Conservation (phyloP, 148 eudicot genomes). For the Talinum fruticosum region DNA sequence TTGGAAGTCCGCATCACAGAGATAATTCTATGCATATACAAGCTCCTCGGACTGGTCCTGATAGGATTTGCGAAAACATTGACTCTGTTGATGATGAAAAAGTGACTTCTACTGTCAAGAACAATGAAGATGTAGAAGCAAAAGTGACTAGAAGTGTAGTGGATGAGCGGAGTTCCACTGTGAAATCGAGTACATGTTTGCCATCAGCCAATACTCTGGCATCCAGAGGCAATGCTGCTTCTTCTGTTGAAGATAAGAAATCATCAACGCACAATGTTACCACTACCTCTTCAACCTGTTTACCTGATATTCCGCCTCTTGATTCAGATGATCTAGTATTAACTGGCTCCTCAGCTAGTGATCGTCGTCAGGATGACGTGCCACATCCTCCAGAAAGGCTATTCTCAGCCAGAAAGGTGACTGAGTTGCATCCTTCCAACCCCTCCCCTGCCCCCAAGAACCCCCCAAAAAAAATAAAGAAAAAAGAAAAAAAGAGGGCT, state of each 20-base stretch:
- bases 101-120: conserved; percentile 6
- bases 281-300: conserved; percentile 18
- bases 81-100: conserved; percentile 15
- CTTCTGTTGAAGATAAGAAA: conserved; percentile 23
- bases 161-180: background rate
- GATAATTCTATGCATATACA: conserved; percentile 4
- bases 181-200: background rate
- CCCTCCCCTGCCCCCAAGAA: background rate
- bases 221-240: conserved; percentile 15
- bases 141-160: background rate
- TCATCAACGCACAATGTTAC: conserved; percentile 7
- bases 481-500: background rate
- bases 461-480: background rate
- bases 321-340: conserved; percentile 19
- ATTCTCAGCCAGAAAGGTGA: conserved; percentile 72
- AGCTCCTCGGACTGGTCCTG: conserved; percentile 18
- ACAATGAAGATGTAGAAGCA: conserved; percentile 3
- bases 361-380: conserved; percentile 18
- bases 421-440: background rate
- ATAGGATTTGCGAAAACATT: background rate
- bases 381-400: conserved; percentile 65
- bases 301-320: conserved; percentile 19
- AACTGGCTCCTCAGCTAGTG: conserved; percentile 24
- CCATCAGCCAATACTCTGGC: conserved; percentile 10
- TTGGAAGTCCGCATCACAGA: conserved; percentile 11